phyloP scores from a whole-genome alignment of 805 yeast species.

The Pichia scutulata region DNA sequence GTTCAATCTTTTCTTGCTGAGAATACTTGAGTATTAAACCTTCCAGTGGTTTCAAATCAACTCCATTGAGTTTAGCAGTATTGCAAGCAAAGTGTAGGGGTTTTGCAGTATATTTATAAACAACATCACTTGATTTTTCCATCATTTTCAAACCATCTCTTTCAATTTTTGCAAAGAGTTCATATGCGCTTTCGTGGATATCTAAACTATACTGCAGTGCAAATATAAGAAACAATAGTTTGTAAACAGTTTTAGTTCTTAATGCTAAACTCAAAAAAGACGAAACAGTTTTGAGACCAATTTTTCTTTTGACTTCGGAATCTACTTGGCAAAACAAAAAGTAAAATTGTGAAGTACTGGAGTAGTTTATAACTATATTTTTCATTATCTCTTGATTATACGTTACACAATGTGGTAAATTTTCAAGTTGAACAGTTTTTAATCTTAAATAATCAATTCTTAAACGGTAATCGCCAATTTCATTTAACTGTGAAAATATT shows the following conservation, averaged over 20 bases:
- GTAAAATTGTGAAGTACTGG: background rate
- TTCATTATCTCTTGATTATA: background rate
- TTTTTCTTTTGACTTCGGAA: background rate
- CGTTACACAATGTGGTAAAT: background rate
- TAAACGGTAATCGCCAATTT: too few relatives aligned
- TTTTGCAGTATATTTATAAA: slow-evolving; percentile 10
- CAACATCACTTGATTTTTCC: slow-evolving; percentile 2
- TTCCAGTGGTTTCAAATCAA: background rate
- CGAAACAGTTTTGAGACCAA: background rate
- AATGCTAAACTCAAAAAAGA: slow-evolving; percentile 9
- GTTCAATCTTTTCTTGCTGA: background rate
- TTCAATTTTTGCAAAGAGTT: slow-evolving; percentile 2
- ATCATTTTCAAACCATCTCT: slow-evolving; percentile 12
- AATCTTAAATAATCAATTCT: background rate
- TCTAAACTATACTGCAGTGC: slow-evolving; percentile 10
- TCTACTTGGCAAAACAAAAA: background rate
- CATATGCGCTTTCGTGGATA: slow-evolving; percentile 1
- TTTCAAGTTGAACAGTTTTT: background rate
- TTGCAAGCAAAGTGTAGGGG: background rate
- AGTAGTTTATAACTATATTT: background rate
- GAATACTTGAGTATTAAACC: background rate
- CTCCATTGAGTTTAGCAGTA: background rate
- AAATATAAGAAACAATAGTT: slow-evolving; percentile 9
- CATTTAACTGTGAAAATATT: background rate
- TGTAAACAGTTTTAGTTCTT: slow-evolving; percentile 12